Base-by-base conservation (phyloP, 2,329 filamentous ascomycete genomes). In the Sphaerulina musiva region DNA sequence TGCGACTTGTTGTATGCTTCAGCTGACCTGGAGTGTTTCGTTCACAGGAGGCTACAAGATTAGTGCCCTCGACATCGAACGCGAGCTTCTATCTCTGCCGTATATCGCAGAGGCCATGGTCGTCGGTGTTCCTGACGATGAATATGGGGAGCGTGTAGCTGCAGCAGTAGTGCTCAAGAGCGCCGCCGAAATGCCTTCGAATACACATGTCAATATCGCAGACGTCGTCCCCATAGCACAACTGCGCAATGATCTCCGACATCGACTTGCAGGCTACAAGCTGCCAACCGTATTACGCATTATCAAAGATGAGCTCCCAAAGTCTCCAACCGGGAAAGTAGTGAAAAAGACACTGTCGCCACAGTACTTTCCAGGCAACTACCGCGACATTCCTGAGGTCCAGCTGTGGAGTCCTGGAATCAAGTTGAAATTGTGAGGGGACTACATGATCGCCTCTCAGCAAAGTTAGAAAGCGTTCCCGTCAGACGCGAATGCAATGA, bases 81-180 rank as follows among this genome's bases (percentile, higher is more conserved):
- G 78, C 14, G 77, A 80, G 57, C 72, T 80, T 59, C 68, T 80
- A 23, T 70, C 71, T 0, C 60, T 80, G 49, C 70, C 74, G 1
- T 73, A 74, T 32, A 70, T 80, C 34, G 69, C 74, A 45, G 78
- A 80, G 64, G 77, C 75, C 4, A 77, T 77, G 59, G 75, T 80
- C 1, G 76, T 80, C 3, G 78, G 78, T 1, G 70, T 80, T n/a
- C 66, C 71, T 0, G 77, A 80, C 57, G 72, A 77, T 14, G 77
- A 80, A 66, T 80, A 75, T 65, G 77, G 78, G 2, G 77, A 81
- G 64, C 70, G 77, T 17, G 78, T 81, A 2, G 78, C 74, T n/a
- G 78, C 78, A 1, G 71, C 77, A n/a, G 63, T 81, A 11, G 76
- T 65, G 43, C 56, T 75, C 41, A 71, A 72, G 53, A 62, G 69